A percentile compares a stretch with the other conserved stretches of the same genome.
Conservation (phyloP, 306 rosid genomes). For the Vachellia collinsii region DNA sequence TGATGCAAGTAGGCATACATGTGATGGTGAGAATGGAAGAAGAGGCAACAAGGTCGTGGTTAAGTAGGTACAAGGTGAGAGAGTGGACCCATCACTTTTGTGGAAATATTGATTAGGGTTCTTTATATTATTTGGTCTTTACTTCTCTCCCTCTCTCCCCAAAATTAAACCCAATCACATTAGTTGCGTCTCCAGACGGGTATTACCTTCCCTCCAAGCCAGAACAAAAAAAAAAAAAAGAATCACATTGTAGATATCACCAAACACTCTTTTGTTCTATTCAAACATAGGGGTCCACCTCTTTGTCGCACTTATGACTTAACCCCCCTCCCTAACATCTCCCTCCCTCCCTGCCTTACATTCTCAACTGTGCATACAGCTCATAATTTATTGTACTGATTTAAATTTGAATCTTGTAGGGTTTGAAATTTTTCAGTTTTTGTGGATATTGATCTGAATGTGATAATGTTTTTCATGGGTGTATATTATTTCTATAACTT, state of each 20-base stretch:
- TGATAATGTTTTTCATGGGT: not conserved
- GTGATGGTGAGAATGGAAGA: slow-evolving; percentile 1
- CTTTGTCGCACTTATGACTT: slow-evolving; percentile 20
- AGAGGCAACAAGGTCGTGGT: slow-evolving; percentile 24
- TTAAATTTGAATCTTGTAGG: not conserved
- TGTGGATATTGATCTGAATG: not conserved
- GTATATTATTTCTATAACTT: not conserved
- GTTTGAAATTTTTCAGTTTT: not conserved
- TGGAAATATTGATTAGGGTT: slow-evolving; percentile 31
- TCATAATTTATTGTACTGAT: too few relatives aligned
- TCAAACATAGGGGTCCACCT: slow-evolving; percentile 39
- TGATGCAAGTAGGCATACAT: not conserved
- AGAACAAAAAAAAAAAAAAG: not conserved
- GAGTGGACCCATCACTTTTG: slow-evolving; percentile 40
- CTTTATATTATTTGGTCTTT: slow-evolving; percentile 28
- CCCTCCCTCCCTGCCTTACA: slow-evolving; percentile 22
- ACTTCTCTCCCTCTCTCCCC: not conserved
- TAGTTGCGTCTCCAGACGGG: slow-evolving; percentile 46
- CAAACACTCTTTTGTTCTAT: slow-evolving; percentile 32
- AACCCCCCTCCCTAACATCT: not conserved
- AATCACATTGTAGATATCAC: slow-evolving; percentile 34
- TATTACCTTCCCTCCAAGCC: slow-evolving; percentile 19
- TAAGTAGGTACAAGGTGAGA: slow-evolving; percentile 35
- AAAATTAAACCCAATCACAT: slow-evolving; percentile 35
- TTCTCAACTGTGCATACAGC: slow-evolving; percentile 21